phyloP scores from a whole-genome alignment of 129 eudicot species.

The Helianthus tuberosus region DNA sequence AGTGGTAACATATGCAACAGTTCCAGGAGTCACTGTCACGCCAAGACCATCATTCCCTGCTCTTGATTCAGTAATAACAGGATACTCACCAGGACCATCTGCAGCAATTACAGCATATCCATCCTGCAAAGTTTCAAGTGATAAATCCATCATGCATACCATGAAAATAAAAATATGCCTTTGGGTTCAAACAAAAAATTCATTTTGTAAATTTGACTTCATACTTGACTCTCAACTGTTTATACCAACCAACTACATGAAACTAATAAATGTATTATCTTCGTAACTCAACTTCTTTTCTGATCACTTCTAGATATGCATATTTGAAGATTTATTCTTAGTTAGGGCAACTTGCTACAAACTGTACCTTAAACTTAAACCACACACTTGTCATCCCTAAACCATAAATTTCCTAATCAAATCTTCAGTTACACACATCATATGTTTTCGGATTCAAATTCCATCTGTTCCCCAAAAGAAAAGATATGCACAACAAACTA shows the following conservation, averaged over 20 bases:
- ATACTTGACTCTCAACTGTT: background rate
- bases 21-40: conserved; percentile 80
- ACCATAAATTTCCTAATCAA: background rate
- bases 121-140: conserved; percentile 47
- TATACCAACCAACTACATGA: conserved; percentile 5
- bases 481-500: too few species aligned
- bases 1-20: conserved; percentile 89
- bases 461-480: background rate
- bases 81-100: conserved; percentile 96
- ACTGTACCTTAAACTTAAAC: too few species aligned
- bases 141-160: background rate
- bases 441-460: background rate
- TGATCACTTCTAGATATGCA: too few species aligned
- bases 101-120: conserved; percentile 95
- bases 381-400: too few species aligned
- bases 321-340: too few species aligned
- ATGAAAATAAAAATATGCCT: too few species aligned
- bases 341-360: too few species aligned
- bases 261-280: too few species aligned
- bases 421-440: background rate
- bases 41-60: conserved; percentile 89
- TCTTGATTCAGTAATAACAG: conserved; percentile 84
- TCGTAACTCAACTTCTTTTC: too few species aligned
- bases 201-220: background rate
- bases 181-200: too few species aligned